Base-by-base conservation (phyloP, 176 grass and related monocot genomes). In the Triticum turgidum region DNA sequence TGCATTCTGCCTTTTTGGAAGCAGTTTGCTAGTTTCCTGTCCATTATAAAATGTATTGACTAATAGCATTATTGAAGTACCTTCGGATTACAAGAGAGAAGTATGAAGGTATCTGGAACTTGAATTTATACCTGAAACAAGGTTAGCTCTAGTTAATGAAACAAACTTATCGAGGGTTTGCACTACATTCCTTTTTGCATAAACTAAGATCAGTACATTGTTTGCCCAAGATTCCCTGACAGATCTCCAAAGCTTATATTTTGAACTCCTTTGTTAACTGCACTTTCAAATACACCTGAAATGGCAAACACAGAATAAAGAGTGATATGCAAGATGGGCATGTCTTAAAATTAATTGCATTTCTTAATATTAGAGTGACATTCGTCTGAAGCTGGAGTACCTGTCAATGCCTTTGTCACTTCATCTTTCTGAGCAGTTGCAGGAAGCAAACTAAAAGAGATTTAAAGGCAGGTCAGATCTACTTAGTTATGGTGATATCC, bases 181-280 rank as follows among this genome's bases (percentile, higher is more conserved):
- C 78, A 80, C 38, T 70, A 37, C 37, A 61, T 62, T 45, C 2
- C 5, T 42, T 78, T 44, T 51, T 14, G 21, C 21, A 65, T 39
- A 69, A 34, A 87, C 45, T 82, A 86, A 84, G 24, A 78, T 80
- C 71, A 54, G 83, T 95, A 98, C 96, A 98, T 98, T 32, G 96
- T 98, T 74, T 62, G 89, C 47, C 96, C 96, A 90, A 98, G 93
- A 95, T 94, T 95, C 78, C 93, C 96, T 78, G 96, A 98, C 37
- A 98, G 73, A 92, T 98, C 96, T 70, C 88, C 96, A 88, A 98
- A 98, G 83, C 96, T 95, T 92, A 98, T 98, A 90, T 93, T 95
- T 69, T 88, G 83, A 87, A 98, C 93, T 80, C 96, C 96, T 94
- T 80, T 94, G 73, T 95, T 94, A 38, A 98, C 93, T 92, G 96